phyloP scores from a whole-genome alignment of 805 yeast genomes.

The Kodamaea kakaduensis region DNA sequence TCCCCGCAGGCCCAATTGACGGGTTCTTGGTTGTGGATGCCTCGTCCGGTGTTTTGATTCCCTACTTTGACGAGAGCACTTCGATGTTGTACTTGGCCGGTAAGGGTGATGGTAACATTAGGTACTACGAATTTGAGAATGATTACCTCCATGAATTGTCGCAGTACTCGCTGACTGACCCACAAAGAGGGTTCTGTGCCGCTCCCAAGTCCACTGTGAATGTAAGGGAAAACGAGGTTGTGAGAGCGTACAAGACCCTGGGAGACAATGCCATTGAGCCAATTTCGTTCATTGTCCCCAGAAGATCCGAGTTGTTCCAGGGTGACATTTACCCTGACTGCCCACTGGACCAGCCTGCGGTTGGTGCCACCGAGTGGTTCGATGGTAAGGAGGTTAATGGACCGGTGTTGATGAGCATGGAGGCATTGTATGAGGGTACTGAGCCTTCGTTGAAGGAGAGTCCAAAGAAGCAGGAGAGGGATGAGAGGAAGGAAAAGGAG shows the following conservation, averaged over 20 bases:
- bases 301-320: slow-evolving; percentile 91
- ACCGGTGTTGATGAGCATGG: slow-evolving; percentile 76
- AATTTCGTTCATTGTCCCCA: slow-evolving; percentile 86
- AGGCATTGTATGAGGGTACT: slow-evolving; percentile 72
- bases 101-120: slow-evolving; percentile 96
- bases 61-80: slow-evolving; percentile 79
- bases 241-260: slow-evolving; percentile 80
- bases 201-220: slow-evolving; percentile 81
- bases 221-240: slow-evolving; percentile 78
- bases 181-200: slow-evolving; percentile 94
- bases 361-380: slow-evolving; percentile 75
- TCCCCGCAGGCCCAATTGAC: slow-evolving; percentile 80
- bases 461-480: slow-evolving; percentile 18
- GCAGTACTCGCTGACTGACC: slow-evolving; percentile 84
- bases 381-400: slow-evolving; percentile 76
- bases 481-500: slow-evolving; percentile 14
- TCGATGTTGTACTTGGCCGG: slow-evolving; percentile 87
- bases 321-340: slow-evolving; percentile 90
- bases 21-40: slow-evolving; percentile 85
- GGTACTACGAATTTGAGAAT: slow-evolving; percentile 85
- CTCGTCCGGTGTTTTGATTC: slow-evolving; percentile 91
- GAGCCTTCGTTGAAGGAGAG: slow-evolving; percentile 45
- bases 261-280: slow-evolving; percentile 86
- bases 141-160: slow-evolving; percentile 80
- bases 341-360: slow-evolving; percentile 74